Base-by-base conservation (phyloP, 306 rosid species). In the Coriaria nepalensis region DNA sequence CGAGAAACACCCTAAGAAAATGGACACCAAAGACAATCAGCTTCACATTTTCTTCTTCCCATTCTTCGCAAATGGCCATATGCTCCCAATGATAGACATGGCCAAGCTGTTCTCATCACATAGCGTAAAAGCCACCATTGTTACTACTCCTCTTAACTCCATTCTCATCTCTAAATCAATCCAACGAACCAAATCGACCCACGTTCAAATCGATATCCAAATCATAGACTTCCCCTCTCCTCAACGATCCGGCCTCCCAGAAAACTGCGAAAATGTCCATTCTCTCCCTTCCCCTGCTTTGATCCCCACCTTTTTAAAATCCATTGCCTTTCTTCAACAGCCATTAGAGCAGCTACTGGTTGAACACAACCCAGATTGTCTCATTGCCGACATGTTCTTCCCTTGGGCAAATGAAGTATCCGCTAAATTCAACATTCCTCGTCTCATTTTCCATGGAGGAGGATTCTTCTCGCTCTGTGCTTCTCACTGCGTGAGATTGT, bases 41-140 rank as follows among this genome's bases (percentile, higher is more conserved):
- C n/a, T n/a, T n/a, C n/a, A n/a, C n/a, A 35, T 74, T 2, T 15
- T 65, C 56, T 61, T 69, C 52, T 55, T 74, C 46, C 79, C 79
- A 2, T 69, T 39, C 50, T 39, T 46, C 0, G 44, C 70, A 6
- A 13, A 60, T 0, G 72, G 75, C 2, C 73, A 69, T 8, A 45
- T 65, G 45, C 42, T 70, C 13, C 73, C 77, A 5, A 57, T 66
- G 1, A 47, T 62, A 4, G 71, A 63, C 46, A 60, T 66, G 50
- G 73, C 71, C 10, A 51, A 59, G 29, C 53, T 67, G 47, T 70
- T 75, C 6, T 44, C 63, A 35, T 15, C 66, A 14, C 58, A 61
- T 0, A 74, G 77, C 6, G 64, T 50, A 35, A 53, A 60, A 2
- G 76, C 59, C 20, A 74, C 80, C 11, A 43, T 74, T 62, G 63